Base-by-base conservation (phyloP, 139 green algal species). In the Penium margaritaceum region DNA sequence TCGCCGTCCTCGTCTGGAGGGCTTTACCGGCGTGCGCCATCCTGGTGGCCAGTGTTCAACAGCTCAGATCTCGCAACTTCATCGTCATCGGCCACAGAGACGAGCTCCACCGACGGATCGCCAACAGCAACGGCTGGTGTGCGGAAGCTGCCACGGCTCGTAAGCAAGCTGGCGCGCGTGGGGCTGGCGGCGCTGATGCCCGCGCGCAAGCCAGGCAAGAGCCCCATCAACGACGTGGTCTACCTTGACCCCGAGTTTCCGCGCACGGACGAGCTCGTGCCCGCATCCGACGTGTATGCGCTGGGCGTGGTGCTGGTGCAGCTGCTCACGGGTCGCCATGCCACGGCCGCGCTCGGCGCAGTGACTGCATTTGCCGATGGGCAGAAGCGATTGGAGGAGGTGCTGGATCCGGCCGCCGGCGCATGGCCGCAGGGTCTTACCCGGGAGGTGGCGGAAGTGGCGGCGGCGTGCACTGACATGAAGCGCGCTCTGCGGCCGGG, bases 241-340 rank as follows among this genome's bases (percentile, higher is more conserved):
- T 73, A 66, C 33, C 19, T 73, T 37, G 66, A 73, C 41, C 66
- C 66, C 29, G 46, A 44, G 33, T 73, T 38, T 35, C 32, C 38
- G 7, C 27, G 38, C 32, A 65, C 66, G 6, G 66, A 64, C 15
- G 33, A 65, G 47, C 51, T 73, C 19, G 66, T 64, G 15, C 66
- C 66, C 30, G 32, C 66, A 15, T 62, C 66, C n/a, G 66, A 73
- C 33, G 66, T 73, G 30, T 73, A 73, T 35, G 66, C 66, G 21
- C 51, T 73, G 24, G 66, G 66, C 32, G 66, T 73, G 30, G 33
- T 73, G 30, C 32, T 73, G 37, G 30, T 63, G 46, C 38, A 73
- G 51, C 32, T 73, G 36, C 51, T 73, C 29, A 73, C 66, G 21
- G 66, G 66, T 19, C n/a, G 66, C 46, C 38, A 71, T 27, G 41